A percentile compares a stretch with the other conserved stretches of the same genome.
Evolutionary conservation across 768 basidiomycete genomes (phyloP).

Genomic region (Tephrocybe sp.): DNA sequence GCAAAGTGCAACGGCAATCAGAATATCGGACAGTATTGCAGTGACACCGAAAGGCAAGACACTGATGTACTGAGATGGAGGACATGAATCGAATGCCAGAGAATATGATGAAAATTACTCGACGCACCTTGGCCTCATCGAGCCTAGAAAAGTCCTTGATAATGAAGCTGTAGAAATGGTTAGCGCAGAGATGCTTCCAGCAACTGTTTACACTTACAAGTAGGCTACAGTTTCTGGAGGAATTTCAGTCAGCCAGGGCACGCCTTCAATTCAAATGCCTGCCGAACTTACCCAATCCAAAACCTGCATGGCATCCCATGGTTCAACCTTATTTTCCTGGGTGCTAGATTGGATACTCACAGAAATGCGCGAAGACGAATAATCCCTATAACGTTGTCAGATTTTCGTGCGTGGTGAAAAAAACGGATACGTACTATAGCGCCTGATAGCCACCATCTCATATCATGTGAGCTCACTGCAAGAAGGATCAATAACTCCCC

Average conservation of each 20-base stretch:
- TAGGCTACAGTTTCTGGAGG: slow-evolving; percentile 36
- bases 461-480: slow-evolving; percentile 33
- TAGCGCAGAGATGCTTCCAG: neutral
- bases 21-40: slow-evolving; percentile 46
- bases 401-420: neutral
- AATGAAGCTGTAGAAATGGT: slow-evolving; percentile 29
- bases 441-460: slow-evolving; percentile 36
- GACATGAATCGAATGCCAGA: neutral
- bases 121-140: slow-evolving; percentile 33
- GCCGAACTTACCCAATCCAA: slow-evolving; percentile 38
- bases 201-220: slow-evolving; percentile 25
- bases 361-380: slow-evolving; percentile 39
- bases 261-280: neutral
- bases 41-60: slow-evolving; percentile 45
- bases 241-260: neutral
- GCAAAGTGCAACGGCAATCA: slow-evolving; percentile 44
- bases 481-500: neutral
- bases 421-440: slow-evolving; percentile 27
- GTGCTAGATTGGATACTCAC: slow-evolving; percentile 25
- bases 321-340: neutral
- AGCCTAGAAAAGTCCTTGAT: slow-evolving; percentile 35
- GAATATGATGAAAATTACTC: neutral
- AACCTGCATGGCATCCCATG: slow-evolving; percentile 23
- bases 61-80: slow-evolving; percentile 26
- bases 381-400: slow-evolving; percentile 20